Conservation (phyloP, 352 stramenopile genomes). For the Pythium periplocum region DNA sequence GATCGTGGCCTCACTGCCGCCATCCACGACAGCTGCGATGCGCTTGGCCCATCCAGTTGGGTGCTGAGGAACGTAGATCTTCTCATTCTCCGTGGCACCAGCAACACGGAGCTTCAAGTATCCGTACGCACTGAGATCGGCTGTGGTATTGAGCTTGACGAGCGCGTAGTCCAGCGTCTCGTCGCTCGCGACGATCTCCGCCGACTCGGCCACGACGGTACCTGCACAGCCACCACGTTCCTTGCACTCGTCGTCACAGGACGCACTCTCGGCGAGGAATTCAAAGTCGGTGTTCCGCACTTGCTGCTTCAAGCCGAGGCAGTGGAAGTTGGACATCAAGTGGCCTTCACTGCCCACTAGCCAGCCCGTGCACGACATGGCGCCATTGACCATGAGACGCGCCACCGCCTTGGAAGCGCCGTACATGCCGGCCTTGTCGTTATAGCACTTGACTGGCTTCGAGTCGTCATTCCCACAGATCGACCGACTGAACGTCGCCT, state of each 20-base stretch:
- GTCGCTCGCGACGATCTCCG: constrained; percentile 13
- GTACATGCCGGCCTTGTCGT: constrained; percentile 6
- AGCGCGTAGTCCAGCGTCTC: constrained; percentile 20
- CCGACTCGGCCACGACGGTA: constrained; percentile 11
- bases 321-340: constrained; percentile 28
- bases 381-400: constrained; percentile 20
- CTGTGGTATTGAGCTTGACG: constrained; percentile 21
- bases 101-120: constrained; percentile 14
- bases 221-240: constrained; percentile 30
- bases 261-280: constrained; percentile 13
- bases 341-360: constrained; percentile 24
- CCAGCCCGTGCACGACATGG: constrained; percentile 17
- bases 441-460: constrained; percentile 19
- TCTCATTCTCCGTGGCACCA: constrained; percentile 9
- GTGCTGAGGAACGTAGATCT: constrained; percentile 13
- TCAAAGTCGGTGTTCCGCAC: constrained; percentile 12
- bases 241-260: constrained; percentile 45
- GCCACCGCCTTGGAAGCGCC: constrained; percentile 14
- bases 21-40: constrained; percentile 12
- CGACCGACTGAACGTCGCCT: constrained; percentile 2
- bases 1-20: constrained; percentile 12
- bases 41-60: constrained; percentile 14
- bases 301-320: constrained; percentile 12
- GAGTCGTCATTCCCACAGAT: constrained; percentile 25
- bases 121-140: constrained; percentile 13